A percentile compares a stretch with the other conserved stretches of the same genome.
Conservation (phyloP, 805 yeast species). For the Isabelozyma pseudorhagii region DNA sequence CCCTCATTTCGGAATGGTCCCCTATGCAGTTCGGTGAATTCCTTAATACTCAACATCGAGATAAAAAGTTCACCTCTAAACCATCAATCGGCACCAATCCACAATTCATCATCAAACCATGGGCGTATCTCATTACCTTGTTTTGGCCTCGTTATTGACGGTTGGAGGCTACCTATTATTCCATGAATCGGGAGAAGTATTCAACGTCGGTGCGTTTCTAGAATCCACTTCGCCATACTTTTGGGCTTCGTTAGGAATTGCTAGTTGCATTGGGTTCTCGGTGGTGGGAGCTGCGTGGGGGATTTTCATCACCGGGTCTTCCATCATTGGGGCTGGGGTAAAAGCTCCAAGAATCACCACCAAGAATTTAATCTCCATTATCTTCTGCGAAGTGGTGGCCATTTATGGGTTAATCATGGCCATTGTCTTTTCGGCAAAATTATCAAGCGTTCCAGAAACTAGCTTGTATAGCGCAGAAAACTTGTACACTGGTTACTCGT, state of each 20-base stretch:
- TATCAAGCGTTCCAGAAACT: slow-evolving; percentile 63
- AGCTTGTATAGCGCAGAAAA: slow-evolving; percentile 74
- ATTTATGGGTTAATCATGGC: slow-evolving; percentile 97
- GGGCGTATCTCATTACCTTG: slow-evolving; percentile 18
- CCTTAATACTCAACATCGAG: neutral
- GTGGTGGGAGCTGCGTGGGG: slow-evolving; percentile 99
- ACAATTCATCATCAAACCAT: slow-evolving; percentile 1
- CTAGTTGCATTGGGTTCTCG: slow-evolving; percentile 86
- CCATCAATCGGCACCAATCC: neutral
- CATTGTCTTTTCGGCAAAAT: slow-evolving; percentile 90
- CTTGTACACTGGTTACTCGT: slow-evolving; percentile 88
- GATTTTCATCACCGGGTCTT: slow-evolving; percentile 90
- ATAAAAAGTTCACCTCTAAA: neutral
- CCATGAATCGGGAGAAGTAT: slow-evolving; percentile 88
- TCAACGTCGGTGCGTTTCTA: slow-evolving; percentile 87
- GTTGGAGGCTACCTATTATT: slow-evolving; percentile 66
- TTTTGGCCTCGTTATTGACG: slow-evolving; percentile 29
- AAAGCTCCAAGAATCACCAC: slow-evolving; percentile 97
- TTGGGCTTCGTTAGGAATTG: slow-evolving; percentile 94
- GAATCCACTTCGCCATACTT: slow-evolving; percentile 87
- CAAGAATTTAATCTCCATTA: slow-evolving; percentile 91
- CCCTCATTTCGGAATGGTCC: neutral
- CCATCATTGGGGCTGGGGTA: slow-evolving; percentile 97
- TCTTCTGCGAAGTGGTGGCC: slow-evolving; percentile 99
- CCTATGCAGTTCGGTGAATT: neutral